phyloP scores from a whole-genome alignment of 2,329 filamentous ascomycete genomes.

The Biscogniauxia sp. region DNA sequence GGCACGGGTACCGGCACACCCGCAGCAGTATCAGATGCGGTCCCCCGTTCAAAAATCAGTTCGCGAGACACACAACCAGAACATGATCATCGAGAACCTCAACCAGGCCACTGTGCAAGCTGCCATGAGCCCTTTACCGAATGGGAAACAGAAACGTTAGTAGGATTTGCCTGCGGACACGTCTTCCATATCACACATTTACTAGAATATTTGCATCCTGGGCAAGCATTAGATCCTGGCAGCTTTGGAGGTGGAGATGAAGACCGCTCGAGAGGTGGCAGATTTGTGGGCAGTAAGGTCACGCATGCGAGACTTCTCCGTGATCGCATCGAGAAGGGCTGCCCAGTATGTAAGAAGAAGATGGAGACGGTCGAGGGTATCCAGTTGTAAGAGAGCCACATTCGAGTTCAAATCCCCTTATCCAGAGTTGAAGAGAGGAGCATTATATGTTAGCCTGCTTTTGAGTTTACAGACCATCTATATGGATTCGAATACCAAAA shows the following conservation, averaged over 20 bases:
- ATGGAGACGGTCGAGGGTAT: constrained; percentile 26
- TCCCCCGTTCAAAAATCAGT: constrained; percentile 14
- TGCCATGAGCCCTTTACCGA: constrained; percentile 57
- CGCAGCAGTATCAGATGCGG: constrained; percentile 11
- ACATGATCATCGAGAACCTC: constrained; percentile 33
- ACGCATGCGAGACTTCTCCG: constrained; percentile 77
- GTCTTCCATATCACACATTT: constrained; percentile 77
- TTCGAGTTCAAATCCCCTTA: not conserved
- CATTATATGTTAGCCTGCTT: constrained; percentile 3
- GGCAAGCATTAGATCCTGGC: constrained; percentile 41
- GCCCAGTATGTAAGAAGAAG: constrained; percentile 53
- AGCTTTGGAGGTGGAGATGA: constrained; percentile 32
- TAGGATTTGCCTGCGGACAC: constrained; percentile 80
- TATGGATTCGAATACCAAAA: not conserved
- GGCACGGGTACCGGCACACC: constrained; percentile 24
- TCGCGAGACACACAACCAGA: constrained; percentile 28
- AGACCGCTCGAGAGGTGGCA: constrained; percentile 43
- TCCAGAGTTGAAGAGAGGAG: not conserved
- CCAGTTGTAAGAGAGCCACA: not conserved
- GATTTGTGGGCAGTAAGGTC: constrained; percentile 81
- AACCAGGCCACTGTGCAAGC: constrained; percentile 57
- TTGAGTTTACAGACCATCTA: not conserved
- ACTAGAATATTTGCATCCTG: constrained; percentile 51
- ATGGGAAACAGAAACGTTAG: constrained; percentile 67
- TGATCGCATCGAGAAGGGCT: constrained; percentile 65